Conservation (phyloP, 2,329 filamentous ascomycete genomes). For the Gaeumannomyces sp. region DNA sequence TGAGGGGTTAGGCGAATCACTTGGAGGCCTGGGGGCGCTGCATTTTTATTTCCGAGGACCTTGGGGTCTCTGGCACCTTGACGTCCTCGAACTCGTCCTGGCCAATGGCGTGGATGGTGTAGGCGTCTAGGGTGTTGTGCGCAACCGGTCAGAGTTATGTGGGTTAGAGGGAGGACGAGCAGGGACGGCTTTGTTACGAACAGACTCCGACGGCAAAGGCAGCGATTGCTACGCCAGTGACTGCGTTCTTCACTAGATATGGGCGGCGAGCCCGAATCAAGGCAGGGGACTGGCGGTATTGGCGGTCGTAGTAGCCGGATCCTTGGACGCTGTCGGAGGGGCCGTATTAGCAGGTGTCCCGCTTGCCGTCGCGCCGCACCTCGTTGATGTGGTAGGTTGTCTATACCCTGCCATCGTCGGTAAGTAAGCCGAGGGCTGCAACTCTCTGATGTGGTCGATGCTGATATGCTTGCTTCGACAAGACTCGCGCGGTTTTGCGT, state of each 20-base stretch:
- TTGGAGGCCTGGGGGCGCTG: constrained; percentile 8
- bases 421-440: not conserved
- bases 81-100: constrained; percentile 98
- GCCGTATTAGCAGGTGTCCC: not conserved
- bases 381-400: not conserved
- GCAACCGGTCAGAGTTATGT: constrained; percentile 1
- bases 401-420: constrained; percentile 10
- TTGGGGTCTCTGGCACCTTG: constrained; percentile 71
- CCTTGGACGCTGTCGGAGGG: constrained; percentile 33
- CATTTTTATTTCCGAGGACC: constrained; percentile 16
- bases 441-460: not conserved
- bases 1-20: not conserved
- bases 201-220: constrained; percentile 78
- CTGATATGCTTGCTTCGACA: too few relatives aligned
- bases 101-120: constrained; percentile 74
- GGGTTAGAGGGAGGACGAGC: not conserved
- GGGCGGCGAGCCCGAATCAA: constrained; percentile 87
- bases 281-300: constrained; percentile 78
- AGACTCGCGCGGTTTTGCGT: not conserved
- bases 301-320: constrained; percentile 83
- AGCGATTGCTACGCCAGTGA: constrained; percentile 72
- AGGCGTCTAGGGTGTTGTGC: constrained; percentile 37
- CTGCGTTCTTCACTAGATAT: constrained; percentile 81
- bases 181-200: constrained; percentile 39
- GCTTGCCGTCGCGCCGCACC: not conserved